These are phyloP conservation scores for Podila epicladia DNA, from an alignment of 192 early-diverging fungal genomes.

Conservation along the genomic window DNA sequence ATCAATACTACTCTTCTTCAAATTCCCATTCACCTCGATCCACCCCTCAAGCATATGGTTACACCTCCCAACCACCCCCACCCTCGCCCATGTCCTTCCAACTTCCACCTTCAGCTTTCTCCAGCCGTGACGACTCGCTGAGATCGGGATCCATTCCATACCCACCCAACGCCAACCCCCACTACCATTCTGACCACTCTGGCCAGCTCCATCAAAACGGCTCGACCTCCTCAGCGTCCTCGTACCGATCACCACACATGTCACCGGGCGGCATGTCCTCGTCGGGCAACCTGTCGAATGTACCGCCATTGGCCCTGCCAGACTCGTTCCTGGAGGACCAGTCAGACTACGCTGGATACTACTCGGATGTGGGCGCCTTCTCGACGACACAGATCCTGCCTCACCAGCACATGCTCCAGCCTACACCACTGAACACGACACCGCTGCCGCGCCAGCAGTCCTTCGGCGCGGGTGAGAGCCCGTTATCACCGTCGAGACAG, in stretches of 20 bases:
- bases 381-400: conserved; percentile 20
- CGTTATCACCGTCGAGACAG: neutral
- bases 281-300: conserved; percentile 1
- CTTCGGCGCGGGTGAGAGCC: neutral
- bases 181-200: neutral
- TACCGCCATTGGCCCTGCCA: conserved; percentile 40
- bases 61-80: conserved; percentile 23
- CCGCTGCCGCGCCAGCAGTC: neutral
- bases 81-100: conserved; percentile 25
- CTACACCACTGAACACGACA: conserved; percentile 4
- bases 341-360: conserved; percentile 42
- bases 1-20: conserved; percentile 22
- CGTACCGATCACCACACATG: conserved; percentile 35
- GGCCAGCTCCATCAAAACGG: neutral
- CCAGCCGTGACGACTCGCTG: conserved; percentile 19
- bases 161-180: conserved; percentile 4
- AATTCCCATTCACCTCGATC: conserved; percentile 38
- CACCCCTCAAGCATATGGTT: conserved; percentile 18
- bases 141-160: conserved; percentile 30
- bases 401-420: conserved; percentile 1
- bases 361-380: conserved; percentile 45
- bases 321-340: conserved; percentile 43
- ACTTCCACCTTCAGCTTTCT: conserved; percentile 42
- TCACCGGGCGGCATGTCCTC: conserved; percentile 28
- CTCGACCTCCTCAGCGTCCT: conserved; percentile 14